Evolutionary conservation across 1,284 basidiomycete species (phyloP).

Genomic region (Pascua guehoae): DNA sequence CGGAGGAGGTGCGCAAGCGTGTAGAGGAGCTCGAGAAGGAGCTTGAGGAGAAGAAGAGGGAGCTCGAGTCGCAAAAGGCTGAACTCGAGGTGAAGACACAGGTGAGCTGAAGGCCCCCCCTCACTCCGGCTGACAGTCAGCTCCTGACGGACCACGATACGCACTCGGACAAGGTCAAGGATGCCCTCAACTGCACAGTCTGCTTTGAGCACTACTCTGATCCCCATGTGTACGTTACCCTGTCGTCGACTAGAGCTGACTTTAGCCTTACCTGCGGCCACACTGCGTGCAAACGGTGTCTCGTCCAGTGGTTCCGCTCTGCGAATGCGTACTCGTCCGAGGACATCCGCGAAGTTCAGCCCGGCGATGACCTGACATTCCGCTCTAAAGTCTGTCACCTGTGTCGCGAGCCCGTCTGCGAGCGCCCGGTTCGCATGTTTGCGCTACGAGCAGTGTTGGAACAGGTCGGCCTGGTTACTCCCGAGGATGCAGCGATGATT

Average conservation of each 20-base stretch:
- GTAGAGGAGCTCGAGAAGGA: conserved; percentile 7
- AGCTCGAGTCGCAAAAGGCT: conserved; percentile 10
- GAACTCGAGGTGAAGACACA: conserved; percentile 9
- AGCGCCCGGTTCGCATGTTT: conserved; percentile 40
- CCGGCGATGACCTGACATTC: conserved; percentile 28
- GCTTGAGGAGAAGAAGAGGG: conserved; percentile 7
- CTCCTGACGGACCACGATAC: conserved; percentile 22
- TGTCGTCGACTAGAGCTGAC: conserved; percentile 7
- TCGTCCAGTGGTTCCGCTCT: conserved; percentile 42
- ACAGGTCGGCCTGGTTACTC: conserved; percentile 25
- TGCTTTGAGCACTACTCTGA: conserved; percentile 42
- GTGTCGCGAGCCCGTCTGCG: conserved; percentile 38
- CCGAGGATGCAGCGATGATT: neutral
- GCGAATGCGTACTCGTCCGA: conserved; percentile 32
- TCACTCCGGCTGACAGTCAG: conserved; percentile 6
- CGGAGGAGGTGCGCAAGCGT: conserved; percentile 3
- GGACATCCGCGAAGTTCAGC: conserved; percentile 16
- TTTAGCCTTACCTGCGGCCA: conserved; percentile 45
- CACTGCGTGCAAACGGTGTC: conserved; percentile 41
- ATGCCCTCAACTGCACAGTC: conserved; percentile 39
- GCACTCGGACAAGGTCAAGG: conserved; percentile 27
- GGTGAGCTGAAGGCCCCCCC: conserved; percentile 4
- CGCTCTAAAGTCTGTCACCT: conserved; percentile 44
- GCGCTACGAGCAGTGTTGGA: conserved; percentile 35
- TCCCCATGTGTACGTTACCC: conserved; percentile 41